Base-by-base conservation (phyloP, 2,329 filamentous ascomycete genomes). In the Pseudofabraea citricarpa region DNA sequence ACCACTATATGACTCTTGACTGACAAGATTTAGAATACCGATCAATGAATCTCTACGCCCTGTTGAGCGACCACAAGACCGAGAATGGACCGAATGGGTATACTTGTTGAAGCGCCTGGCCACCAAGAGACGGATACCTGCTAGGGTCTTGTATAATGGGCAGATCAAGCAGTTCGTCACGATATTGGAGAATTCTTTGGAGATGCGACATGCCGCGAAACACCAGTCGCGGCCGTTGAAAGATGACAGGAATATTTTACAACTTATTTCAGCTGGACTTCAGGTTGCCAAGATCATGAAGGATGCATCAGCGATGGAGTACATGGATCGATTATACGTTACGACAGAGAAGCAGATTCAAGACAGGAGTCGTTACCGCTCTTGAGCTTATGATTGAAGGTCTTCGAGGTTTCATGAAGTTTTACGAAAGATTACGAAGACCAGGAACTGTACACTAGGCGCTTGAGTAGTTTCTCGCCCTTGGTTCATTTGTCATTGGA, bases 131-230 rank as follows among this genome's bases (percentile, higher is more conserved):
- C 81, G 88, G 49, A 91, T 94, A 54, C 88, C 88, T 5, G 86
- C 88, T 36, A 75, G 87, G 44, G 85, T 93, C 16, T 71, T 94
- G 33, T 93, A 91, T 71, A 87, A 93, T 62, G 86, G 87, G 47
- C 88, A 94, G 67, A 94, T 94, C 67, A 93, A 91, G 68, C 87
- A 93, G 65, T 82, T 94, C 64, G 85, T 93, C 52, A 93, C 88
- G 32, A 86, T 93, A 22, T 69, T 94, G 56, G 88, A 94, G 61
- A 94, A 93, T 66, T 90, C 86, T 37, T 71, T 94, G 58, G 87
- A 91, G 69, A 90, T 90, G 86, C 77, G 87, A 50, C 87, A 91
- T 64, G 85, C 86, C 46, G 85, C 87, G 38, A 90, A 89, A 65
- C 85, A 90, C 66, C 86, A 90, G 66, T 86, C 82, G 52, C 79